Base-by-base conservation (phyloP, 2,329 filamentous ascomycete species). In the Sporothrix brasiliensis region DNA sequence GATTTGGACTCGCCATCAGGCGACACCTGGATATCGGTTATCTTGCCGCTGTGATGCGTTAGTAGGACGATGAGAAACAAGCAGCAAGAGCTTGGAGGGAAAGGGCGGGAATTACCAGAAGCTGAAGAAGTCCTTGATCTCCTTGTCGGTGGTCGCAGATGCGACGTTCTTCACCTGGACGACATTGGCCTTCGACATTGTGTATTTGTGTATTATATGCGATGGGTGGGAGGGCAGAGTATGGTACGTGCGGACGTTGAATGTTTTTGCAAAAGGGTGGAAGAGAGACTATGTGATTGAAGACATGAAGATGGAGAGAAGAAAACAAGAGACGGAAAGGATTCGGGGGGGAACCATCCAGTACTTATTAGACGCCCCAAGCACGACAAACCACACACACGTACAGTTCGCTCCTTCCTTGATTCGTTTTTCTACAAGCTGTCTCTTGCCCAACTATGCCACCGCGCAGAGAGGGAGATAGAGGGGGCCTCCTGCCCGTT, bases 101-200 rank as follows among this genome's bases (percentile, higher is more conserved):
- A 7, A 16, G 50, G 65, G 4, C 1, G 21, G 16, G 9, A 3
- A 49, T 79, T 86, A 94, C 92, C 88, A 91, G 83, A 98, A 98
- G 85, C 91, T 95, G 86, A 99, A 99, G 86, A 99, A 99, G 79
- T 97, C 94, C 78, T 89, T 89, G 77, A 99, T 89, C 82, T 98
- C 93, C 83, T 94, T 91, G 82, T 99, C 93, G 75, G 87, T 89
- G 70, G 94, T 97, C 79, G 90, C 83, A 73, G 85, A 79, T 75
- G 92, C 89, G 82, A 99, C 97, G 84, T 95, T 94, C 83, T 92
- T 91, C 77, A 98, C 94, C 83, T 94, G 84, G 74, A 76, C 70
- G 30, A 74, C 74, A 72, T 69, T 75, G 68, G 71, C 69, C 66
- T 50, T 66, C 50, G 74, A 71, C 74, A 75, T 74, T 11, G 14